Evolutionary conservation across 164 flowering plant genomes (phyloP).

Genomic region (Stephania cephalantha): DNA sequence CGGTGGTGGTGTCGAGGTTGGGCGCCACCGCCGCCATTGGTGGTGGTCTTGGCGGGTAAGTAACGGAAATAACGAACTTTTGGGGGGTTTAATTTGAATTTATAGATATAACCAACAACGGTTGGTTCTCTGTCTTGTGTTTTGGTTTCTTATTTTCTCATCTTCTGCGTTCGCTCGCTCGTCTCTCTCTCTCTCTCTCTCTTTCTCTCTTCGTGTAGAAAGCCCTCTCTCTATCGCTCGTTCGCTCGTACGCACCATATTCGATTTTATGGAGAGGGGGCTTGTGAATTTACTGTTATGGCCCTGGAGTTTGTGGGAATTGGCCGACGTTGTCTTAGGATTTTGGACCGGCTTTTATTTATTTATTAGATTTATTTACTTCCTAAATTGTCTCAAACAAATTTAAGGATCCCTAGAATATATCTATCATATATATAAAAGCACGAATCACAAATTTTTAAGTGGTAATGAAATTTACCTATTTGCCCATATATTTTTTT

Average conservation of each 20-base stretch:
- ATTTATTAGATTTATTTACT: too few relatives aligned
- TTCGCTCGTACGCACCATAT: neutral
- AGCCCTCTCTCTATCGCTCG: neutral
- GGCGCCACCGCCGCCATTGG: slow-evolving; percentile 17
- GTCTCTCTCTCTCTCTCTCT: too few relatives aligned
- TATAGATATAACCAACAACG: neutral
- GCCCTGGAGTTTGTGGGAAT: neutral
- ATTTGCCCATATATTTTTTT: too few relatives aligned
- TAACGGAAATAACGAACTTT: neutral
- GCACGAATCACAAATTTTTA: too few relatives aligned
- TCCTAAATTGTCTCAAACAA: too few relatives aligned
- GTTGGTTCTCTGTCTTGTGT: neutral
- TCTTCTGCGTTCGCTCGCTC: neutral
- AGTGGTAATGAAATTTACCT: too few relatives aligned
- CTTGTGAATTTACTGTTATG: neutral
- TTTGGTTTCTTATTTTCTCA: neutral
- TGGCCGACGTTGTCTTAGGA: neutral
- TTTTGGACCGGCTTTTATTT: too few relatives aligned
- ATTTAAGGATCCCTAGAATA: too few relatives aligned
- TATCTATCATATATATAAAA: too few relatives aligned
- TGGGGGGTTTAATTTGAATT: neutral
- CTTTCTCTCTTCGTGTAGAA: neutral
- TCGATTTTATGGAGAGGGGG: neutral
- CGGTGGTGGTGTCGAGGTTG: slow-evolving; percentile 14
- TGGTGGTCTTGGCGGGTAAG: slow-evolving; percentile 32